Conservation (phyloP, 2,329 filamentous ascomycete species). For the Neonectria coccinea region DNA sequence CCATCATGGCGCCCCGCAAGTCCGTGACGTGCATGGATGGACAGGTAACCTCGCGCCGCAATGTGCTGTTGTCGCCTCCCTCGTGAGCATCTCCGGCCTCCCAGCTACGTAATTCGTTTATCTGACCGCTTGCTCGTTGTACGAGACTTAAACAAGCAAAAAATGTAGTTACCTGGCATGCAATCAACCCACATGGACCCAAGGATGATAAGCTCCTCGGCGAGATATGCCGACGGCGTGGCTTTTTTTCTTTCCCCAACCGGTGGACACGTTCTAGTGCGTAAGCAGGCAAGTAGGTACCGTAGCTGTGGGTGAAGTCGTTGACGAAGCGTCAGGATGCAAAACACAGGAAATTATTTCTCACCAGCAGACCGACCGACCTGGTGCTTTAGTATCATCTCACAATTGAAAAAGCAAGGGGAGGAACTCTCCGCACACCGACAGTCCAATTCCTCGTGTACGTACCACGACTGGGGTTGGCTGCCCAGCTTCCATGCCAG, state of each 20-base stretch:
- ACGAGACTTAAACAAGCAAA: slow-evolving; percentile 18
- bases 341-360: slow-evolving; percentile 1
- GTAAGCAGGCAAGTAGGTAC: slow-evolving; percentile 6
- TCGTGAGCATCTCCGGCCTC: slow-evolving; percentile 17
- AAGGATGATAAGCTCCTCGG: slow-evolving; percentile 13
- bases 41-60: slow-evolving; percentile 24
- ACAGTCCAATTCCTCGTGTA: slow-evolving; percentile 25
- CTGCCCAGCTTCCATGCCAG: slow-evolving; percentile 35
- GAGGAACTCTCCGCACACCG: slow-evolving; percentile 30
- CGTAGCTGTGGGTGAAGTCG: background rate
- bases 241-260: slow-evolving; percentile 25
- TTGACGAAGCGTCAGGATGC: background rate
- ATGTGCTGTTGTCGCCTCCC: slow-evolving; percentile 30
- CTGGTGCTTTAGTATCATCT: background rate
- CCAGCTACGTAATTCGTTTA: slow-evolving; percentile 39
- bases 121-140: slow-evolving; percentile 39
- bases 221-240: slow-evolving; percentile 19
- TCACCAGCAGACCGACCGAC: background rate
- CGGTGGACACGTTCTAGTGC: slow-evolving; percentile 17
- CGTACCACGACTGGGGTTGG: slow-evolving; percentile 27
- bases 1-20: slow-evolving; percentile 14
- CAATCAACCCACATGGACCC: slow-evolving; percentile 23
- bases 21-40: slow-evolving; percentile 17
- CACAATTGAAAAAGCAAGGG: background rate
- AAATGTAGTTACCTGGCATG: slow-evolving; percentile 15